Base-by-base conservation (phyloP, 306 rosid genomes). In the Castanospermum australe region DNA sequence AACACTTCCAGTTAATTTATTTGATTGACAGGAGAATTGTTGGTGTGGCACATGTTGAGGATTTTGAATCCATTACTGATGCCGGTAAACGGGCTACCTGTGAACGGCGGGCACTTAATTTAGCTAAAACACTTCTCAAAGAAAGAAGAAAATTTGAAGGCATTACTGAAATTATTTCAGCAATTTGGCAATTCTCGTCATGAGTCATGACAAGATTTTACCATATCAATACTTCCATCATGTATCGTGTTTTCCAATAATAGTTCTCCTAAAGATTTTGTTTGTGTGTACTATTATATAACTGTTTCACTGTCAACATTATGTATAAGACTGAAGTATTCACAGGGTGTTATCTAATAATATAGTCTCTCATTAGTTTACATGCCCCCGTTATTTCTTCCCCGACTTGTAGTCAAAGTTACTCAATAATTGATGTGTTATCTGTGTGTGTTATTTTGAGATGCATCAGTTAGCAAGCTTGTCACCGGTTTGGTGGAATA, bases 11-110 rank as follows among this genome's bases (percentile, higher is more conserved):
- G 55, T 61, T 59, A 35, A 30, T 67, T 54, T n/a, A 66, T 73
- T 33, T 61, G 65, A 68, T 71, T 77, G 38, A 28, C 87, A 94
- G 98, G 97, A 87, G 99, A 78, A 91, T 95, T 30, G 96, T 91
- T 67, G 97, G 99, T 18, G 94, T 92, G 77, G 97, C 92, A 13
- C 98, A 95, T 77, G 96, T 95, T 45, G 96, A 91, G 80, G 98
- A 92, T 83, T 85, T 95, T 12, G 99, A 95, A 66, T 90, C 98
- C 32, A 91, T 93, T 51, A 13, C 72, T 21, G 92, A 95, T 57
- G 87, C 84, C 30, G 83, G 78, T 41, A 93, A 85, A 59, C 84
- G 96, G 25, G 99, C 98, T n/a, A 73, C 56, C 11, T 87, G 97
- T 30, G 98, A 91, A 83, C 78, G 79, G 0, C 86, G 80, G 24